Evolutionary conservation across 345 rosid species (phyloP).

Genomic region (Aegle marmelos): DNA sequence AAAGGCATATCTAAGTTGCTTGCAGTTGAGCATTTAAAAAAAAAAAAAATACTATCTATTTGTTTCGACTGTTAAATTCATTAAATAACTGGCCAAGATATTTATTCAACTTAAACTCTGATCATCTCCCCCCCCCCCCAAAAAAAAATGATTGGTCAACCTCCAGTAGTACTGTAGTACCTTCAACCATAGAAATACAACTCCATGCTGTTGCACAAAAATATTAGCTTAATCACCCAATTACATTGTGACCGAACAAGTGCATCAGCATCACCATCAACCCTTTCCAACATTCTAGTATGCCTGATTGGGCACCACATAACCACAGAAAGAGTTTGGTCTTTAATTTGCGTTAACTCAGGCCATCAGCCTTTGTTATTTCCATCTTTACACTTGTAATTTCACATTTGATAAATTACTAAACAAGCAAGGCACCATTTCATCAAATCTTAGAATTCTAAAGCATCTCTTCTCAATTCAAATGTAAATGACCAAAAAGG

Average conservation of each 20-base stretch:
- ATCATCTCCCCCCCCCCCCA: too few species aligned
- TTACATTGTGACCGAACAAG: background rate
- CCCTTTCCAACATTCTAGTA: background rate
- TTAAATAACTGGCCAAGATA: background rate
- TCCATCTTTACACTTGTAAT: background rate
- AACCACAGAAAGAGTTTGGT: background rate
- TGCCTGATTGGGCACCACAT: background rate
- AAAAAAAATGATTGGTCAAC: background rate
- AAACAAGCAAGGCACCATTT: background rate
- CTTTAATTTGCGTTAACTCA: background rate
- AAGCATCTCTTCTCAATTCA: conserved; percentile 4
- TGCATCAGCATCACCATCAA: background rate
- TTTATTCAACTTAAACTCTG: background rate
- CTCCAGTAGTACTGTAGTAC: background rate
- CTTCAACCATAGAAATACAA: background rate
- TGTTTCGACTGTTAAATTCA: background rate
- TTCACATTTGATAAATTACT: background rate
- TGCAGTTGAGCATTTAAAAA: background rate
- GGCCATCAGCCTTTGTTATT: background rate
- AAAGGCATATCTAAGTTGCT: background rate
- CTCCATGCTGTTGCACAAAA: background rate
- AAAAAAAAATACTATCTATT: background rate
- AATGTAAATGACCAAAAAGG: background rate
- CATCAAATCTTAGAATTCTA: background rate
- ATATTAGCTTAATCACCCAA: background rate